phyloP scores from a whole-genome alignment of 2,329 filamentous ascomycete genomes.

The Verticillium zaregamsianum region DNA sequence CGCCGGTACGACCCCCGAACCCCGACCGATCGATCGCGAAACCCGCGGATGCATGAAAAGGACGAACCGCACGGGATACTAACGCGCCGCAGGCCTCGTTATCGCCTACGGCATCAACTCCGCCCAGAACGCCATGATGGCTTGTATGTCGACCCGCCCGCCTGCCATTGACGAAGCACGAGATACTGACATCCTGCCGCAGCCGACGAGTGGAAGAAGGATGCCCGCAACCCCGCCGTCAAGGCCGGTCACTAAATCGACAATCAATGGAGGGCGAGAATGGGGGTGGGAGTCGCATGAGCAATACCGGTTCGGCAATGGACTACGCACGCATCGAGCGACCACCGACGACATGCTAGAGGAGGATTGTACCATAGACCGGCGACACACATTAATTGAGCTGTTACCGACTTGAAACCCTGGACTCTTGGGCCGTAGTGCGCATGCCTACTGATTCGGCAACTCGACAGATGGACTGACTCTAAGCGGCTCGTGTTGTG shows the following conservation, averaged over 20 bases:
- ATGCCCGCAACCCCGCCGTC: conserved; percentile 77
- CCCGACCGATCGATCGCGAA: background rate
- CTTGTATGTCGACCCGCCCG: conserved; percentile 51
- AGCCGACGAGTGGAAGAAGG: conserved; percentile 97
- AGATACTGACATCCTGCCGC: conserved; percentile 20
- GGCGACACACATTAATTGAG: conserved; percentile 11
- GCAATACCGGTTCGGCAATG: background rate
- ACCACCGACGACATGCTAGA: conserved; percentile 5
- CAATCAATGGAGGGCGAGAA: background rate
- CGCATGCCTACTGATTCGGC: too few species aligned
- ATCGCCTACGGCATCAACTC: conserved; percentile 92
- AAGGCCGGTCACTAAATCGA: conserved; percentile 43
- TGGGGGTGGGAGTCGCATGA: conserved; percentile 5
- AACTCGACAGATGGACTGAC: too few species aligned
- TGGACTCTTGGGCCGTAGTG: too few species aligned
- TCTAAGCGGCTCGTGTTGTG: too few species aligned
- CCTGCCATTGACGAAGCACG: conserved; percentile 1
- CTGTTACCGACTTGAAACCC: background rate
- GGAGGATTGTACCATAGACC: conserved; percentile 16
- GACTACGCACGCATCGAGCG: conserved; percentile 5
- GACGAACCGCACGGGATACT: background rate
- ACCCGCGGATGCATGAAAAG: background rate
- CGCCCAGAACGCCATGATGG: conserved; percentile 70
- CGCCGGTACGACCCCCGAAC: conserved; percentile 66
- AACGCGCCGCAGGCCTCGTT: conserved; percentile 58